Percentiles rank a stretch among this genome's conserved stretches.
These are phyloP conservation scores for Trichophyton simii DNA, from an alignment of 2,329 filamentous ascomycete genomes.

Conservation along the genomic window DNA sequence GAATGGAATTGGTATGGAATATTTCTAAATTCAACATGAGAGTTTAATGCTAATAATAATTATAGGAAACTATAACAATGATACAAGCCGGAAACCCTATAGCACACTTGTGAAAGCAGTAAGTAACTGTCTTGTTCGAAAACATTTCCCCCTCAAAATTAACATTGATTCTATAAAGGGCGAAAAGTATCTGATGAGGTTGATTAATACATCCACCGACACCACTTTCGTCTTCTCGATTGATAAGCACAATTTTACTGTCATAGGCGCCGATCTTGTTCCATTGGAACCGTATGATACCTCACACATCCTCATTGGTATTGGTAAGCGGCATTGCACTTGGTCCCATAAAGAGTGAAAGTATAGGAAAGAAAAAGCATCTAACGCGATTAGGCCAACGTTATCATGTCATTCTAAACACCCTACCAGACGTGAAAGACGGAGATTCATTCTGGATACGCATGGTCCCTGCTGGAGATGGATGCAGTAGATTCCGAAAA, in stretches of 20 bases:
- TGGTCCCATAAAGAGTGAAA: not conserved
- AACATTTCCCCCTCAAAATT: not conserved
- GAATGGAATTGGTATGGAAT: conserved; percentile 13
- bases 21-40: not conserved
- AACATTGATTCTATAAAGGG: conserved; percentile 7
- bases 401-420: conserved; percentile 25
- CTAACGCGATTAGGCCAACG: conserved; percentile 19
- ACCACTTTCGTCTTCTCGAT: conserved; percentile 40
- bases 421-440: not conserved
- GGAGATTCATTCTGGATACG: conserved; percentile 30
- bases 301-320: conserved; percentile 25
- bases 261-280: conserved; percentile 46
- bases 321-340: not conserved
- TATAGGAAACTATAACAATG: conserved; percentile 2
- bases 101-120: conserved; percentile 9
- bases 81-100: conserved; percentile 1
- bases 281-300: conserved; percentile 45
- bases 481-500: conserved; percentile 26
- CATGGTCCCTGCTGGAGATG: conserved; percentile 29
- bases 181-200: conserved; percentile 23
- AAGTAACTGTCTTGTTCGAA: not conserved
- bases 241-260: conserved; percentile 43
- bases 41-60: not conserved
- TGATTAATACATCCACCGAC: conserved; percentile 35
- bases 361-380: not conserved